Base-by-base conservation (phyloP, 2,329 filamentous ascomycete genomes). In the Calonectria hawksworthii region DNA sequence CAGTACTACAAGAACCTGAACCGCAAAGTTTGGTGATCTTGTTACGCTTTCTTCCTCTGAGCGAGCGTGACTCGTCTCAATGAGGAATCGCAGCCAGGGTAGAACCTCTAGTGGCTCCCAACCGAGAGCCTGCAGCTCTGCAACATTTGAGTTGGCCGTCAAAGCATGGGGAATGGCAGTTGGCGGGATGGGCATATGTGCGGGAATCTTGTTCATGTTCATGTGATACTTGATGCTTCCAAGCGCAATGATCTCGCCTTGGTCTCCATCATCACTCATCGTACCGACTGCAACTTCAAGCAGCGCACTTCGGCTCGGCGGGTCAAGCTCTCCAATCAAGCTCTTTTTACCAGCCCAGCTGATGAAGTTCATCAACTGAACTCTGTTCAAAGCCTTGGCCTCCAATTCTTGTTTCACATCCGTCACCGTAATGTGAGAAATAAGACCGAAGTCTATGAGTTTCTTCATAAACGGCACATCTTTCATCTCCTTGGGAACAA, bases 401-500 rank as follows among this genome's bases (percentile, higher is more conserved):
- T 96, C 95, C 4, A 99, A 88, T 79, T 98, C 96, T 74, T 92
- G 88, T 76, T 93, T 94, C 74, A 99, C 95, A 82, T 99, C 97
- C 6, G 92, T 91, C 34, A 97, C 93, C 0, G 95, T 98, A 72
- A 99, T 94, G 77, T 96, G 93, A 1, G 93, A 94, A n/a, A 99
- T 91, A 71, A 99, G 89, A 1, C 95, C 96, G 82, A 96, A 97
- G 44, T 96, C 94, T 72, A 93, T 93, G 59, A 99, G 86, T 79
- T 95, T 96, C 73, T 90, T 90, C 73, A 99, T 92, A 79, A 99
- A 98, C 0, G 90, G 89, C n/a, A 90, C 90, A 13, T 92, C 89
- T 73, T 93, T 92, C 79, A 99, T 89, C 74, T 93, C 92, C 56
- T 95, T 92, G 1, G 96, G 94, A 5, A 99, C 89, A 50, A 98